Evolutionary conservation across 345 rosid species (phyloP), one percentile per base, ranked within the genome.

Genomic region (Acer negundo): DNA sequence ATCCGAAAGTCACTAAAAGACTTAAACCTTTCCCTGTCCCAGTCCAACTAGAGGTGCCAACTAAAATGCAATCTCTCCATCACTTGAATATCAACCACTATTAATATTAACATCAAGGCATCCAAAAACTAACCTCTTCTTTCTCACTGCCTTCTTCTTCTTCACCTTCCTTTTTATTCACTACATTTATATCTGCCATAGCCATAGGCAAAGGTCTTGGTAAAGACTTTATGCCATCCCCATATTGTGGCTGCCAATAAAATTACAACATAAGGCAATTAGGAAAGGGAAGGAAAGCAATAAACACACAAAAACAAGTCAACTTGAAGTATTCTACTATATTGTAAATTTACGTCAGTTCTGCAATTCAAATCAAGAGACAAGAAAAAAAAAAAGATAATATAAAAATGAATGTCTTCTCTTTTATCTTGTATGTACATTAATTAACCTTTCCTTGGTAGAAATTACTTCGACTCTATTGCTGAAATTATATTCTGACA

Each of bases 141-240:
- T 87, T 79, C 20, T 89, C 93, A 62, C 82, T 85, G 23, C 40
- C 77, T 47, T 77, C 70, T 77, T 72, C 78, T 78, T 83, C 84
- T 73, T 73, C 87, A 75, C 75, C 84, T 77, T 85, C 93, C 61
- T 80, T 82, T 35, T 77, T 71, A 69, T 76, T 75, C 31, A 78
- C 83, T n/a, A 76, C 65, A 73, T 75, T 81, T 78, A 75, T 46
- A 49, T 89, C 91, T 5, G 58, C 70, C 47, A 77, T 79, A 17
- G 85, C 80, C 75, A 83, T 44, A 19, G 99, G 93, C 81, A 83
- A 82, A 44, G 99, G 99, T 75, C 85, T 90, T 12, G 99, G 97
- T 61, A 96, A 90, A 80, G 88, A 80, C 79, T 83, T 91, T 78
- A 80, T 79, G 63, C 79, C 70, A 74, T 89, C 90, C 16, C 83